Percentiles rank a stretch among this genome's conserved stretches.
phyloP scores from a whole-genome alignment of 2,329 filamentous ascomycete species.

The Monosporascus ibericus region DNA sequence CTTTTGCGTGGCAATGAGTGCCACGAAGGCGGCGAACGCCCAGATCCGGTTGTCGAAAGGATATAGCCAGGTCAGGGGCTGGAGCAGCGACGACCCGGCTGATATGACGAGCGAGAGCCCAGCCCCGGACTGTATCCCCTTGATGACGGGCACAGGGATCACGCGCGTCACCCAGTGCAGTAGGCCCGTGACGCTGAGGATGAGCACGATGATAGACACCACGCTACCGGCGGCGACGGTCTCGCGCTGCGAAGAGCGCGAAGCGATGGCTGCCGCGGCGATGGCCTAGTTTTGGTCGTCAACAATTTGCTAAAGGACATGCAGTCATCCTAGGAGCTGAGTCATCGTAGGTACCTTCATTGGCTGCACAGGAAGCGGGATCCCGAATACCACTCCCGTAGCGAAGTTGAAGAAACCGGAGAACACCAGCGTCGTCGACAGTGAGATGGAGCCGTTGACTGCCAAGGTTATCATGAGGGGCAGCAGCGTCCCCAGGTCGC shows the following conservation, averaged over 20 bases:
- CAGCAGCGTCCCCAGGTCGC: slow-evolving; percentile 67
- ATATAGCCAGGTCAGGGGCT: slow-evolving; percentile 61
- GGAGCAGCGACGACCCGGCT: slow-evolving; percentile 63
- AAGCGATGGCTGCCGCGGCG: slow-evolving; percentile 78
- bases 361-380: slow-evolving; percentile 89
- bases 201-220: slow-evolving; percentile 64
- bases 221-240: slow-evolving; percentile 80
- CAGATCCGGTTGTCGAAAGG: slow-evolving; percentile 74
- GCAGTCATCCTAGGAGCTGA: not conserved
- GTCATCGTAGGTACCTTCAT: slow-evolving; percentile 48
- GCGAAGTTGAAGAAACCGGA: slow-evolving; percentile 81
- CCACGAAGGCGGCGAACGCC: slow-evolving; percentile 66
- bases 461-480: slow-evolving; percentile 78
- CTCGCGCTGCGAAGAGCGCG: slow-evolving; percentile 58
- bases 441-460: slow-evolving; percentile 68
- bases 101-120: slow-evolving; percentile 78
- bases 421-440: slow-evolving; percentile 80
- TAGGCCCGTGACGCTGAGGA: slow-evolving; percentile 76
- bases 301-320: no score
- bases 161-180: slow-evolving; percentile 65
- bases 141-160: slow-evolving; percentile 82
- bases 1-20: slow-evolving; percentile 61
- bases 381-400: slow-evolving; percentile 76
- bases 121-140: slow-evolving; percentile 90
- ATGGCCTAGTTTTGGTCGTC: slow-evolving; percentile 54